Percentiles rank a stretch among this genome's conserved stretches.
Evolutionary conservation across 2,329 filamentous ascomycete species (phyloP).

Genomic region (Mycosphaerella arachidis): DNA sequence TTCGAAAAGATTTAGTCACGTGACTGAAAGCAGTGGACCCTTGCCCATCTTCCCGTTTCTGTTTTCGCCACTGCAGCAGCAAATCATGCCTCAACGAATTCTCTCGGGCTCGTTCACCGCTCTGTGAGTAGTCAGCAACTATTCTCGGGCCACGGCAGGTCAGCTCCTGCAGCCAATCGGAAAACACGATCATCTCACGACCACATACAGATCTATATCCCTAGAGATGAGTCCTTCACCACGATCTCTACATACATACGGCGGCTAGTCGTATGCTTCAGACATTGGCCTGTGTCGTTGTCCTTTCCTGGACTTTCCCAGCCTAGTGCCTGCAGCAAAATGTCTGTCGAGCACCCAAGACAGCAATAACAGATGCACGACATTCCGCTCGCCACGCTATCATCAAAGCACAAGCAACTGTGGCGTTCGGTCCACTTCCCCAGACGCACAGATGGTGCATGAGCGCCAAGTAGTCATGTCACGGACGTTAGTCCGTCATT

Average conservation of each 20-base stretch:
- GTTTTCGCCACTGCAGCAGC: too few species aligned
- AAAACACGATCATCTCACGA: neutral
- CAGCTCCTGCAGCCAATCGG: neutral
- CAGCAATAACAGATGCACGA: neutral
- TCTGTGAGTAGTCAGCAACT: neutral
- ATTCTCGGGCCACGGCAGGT: neutral
- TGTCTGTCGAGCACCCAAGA: too few species aligned
- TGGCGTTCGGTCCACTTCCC: slow-evolving; percentile 4
- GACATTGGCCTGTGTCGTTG: too few species aligned
- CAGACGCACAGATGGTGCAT: slow-evolving; percentile 3
- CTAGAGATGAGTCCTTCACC: neutral
- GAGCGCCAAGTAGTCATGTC: neutral
- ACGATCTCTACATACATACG: neutral
- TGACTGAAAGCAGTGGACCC: neutral
- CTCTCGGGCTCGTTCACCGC: neutral
- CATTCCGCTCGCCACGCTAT: neutral
- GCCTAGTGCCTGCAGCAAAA: neutral
- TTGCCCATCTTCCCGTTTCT: neutral
- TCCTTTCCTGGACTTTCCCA: too few species aligned
- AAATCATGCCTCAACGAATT: neutral
- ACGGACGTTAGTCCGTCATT: too few species aligned
- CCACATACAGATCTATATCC: neutral
- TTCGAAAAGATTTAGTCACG: neutral
- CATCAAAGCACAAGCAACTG: neutral
- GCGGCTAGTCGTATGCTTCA: too few species aligned